Evolutionary conservation across 2,329 filamentous ascomycete genomes (phyloP).

Genomic region (Epichloe aotearoae): DNA sequence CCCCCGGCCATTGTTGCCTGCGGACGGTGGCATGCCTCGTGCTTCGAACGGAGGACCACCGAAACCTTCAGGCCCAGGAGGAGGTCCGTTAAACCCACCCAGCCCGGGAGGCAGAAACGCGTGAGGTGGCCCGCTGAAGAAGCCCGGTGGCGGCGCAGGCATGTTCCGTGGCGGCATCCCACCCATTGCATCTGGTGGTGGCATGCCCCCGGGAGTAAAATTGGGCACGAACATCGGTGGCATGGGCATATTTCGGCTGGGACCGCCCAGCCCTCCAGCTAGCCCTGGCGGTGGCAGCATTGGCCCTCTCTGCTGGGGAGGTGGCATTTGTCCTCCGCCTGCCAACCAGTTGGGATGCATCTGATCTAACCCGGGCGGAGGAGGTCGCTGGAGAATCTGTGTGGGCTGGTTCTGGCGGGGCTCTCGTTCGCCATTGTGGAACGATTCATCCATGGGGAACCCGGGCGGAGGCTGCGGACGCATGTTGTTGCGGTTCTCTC

Average conservation of each 20-base stretch:
- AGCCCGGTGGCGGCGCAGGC: constrained; percentile 43
- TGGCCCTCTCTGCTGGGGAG: constrained; percentile 29
- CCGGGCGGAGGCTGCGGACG: constrained; percentile 34
- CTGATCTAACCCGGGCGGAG: constrained; percentile 46
- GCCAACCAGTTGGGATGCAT: constrained; percentile 44
- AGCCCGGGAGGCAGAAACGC: constrained; percentile 45
- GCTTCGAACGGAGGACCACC: constrained; percentile 37
- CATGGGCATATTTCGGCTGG: constrained; percentile 31
- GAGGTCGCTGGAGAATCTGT: constrained; percentile 52
- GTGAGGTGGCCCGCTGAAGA: constrained; percentile 36
- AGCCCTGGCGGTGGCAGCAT: constrained; percentile 52
- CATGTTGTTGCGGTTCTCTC: constrained; percentile 23
- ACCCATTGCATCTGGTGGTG: constrained; percentile 33
- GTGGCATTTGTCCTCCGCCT: constrained; percentile 29
- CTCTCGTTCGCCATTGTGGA: constrained; percentile 35
- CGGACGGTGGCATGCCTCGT: constrained; percentile 37
- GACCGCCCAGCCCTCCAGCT: constrained; percentile 18
- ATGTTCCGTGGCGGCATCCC: constrained; percentile 40
- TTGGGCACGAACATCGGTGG: constrained; percentile 49
- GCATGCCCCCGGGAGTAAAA: constrained; percentile 38
- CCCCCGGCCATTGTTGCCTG: constrained; percentile 28
- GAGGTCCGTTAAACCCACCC: constrained; percentile 41
- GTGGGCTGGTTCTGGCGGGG: constrained; percentile 40
- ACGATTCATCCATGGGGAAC: constrained; percentile 39
- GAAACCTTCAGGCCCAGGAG: constrained; percentile 32